phyloP scores from a whole-genome alignment of 2,329 filamentous ascomycete genomes.

The Cytospora schulzeri region DNA sequence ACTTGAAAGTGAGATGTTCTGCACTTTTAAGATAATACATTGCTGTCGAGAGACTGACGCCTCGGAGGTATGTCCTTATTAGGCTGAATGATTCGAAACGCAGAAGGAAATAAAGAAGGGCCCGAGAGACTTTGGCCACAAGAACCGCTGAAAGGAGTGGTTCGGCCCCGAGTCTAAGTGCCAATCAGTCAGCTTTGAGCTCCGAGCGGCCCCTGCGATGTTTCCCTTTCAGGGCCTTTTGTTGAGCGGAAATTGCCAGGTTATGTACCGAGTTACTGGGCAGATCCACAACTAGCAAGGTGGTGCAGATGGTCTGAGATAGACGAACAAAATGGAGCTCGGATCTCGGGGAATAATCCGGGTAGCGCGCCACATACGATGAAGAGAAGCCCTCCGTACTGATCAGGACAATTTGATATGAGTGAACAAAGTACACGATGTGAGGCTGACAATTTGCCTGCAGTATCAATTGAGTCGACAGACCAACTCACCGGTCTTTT shows the following conservation, averaged over 20 bases:
- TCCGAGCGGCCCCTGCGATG: constrained; percentile 3
- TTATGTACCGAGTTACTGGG: neutral
- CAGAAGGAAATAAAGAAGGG: neutral
- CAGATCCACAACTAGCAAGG: neutral
- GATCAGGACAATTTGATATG: neutral
- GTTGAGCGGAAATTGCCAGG: neutral
- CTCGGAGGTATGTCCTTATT: neutral
- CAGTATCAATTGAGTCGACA: constrained; percentile 7
- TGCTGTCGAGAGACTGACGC: neutral
- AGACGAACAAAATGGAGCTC: neutral
- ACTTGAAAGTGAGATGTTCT: neutral
- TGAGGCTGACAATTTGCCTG: constrained; percentile 10
- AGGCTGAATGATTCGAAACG: neutral
- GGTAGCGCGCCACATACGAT: constrained; percentile 2
- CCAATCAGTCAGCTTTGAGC: constrained; percentile 12
- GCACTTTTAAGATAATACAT: neutral
- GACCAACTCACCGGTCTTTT: constrained; percentile 9
- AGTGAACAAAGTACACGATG: constrained; percentile 7
- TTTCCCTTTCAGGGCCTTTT: constrained; percentile 1
- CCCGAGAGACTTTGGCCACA: neutral
- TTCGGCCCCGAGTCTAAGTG: constrained; percentile 1
- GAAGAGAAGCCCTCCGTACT: neutral
- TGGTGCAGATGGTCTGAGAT: constrained; percentile 2
- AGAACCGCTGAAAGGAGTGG: neutral
- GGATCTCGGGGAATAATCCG: neutral